Conservation (phyloP, 768 basidiomycete species). For the Kwoniella dejecticola region DNA sequence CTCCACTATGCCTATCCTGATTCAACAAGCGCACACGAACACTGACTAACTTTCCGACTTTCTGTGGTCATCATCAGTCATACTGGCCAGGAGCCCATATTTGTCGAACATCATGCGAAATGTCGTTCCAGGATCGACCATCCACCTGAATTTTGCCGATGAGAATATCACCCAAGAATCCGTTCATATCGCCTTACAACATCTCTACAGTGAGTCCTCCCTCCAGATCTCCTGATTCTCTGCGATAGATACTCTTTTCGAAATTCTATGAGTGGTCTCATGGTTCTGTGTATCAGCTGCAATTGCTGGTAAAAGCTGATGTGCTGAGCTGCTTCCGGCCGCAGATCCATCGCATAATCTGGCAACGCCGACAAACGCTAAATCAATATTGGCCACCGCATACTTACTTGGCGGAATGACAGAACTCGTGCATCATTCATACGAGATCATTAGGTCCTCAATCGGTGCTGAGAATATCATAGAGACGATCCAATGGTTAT, state of each 20-base stretch:
- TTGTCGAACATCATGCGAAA: slow-evolving; percentile 86
- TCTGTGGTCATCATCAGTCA: slow-evolving; percentile 60
- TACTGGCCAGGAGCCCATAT: slow-evolving; percentile 82
- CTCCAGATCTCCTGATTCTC: background rate
- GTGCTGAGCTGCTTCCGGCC: too few species aligned
- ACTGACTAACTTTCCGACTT: background rate
- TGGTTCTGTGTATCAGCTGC: too few species aligned
- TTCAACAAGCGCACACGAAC: too few species aligned
- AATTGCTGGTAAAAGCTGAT: too few species aligned
- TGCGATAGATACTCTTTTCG: background rate
- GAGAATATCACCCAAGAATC: slow-evolving; percentile 69
- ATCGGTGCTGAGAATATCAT: slow-evolving; percentile 74
- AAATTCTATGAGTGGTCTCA: background rate
- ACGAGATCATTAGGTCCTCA: slow-evolving; percentile 73
- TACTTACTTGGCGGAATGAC: slow-evolving; percentile 85
- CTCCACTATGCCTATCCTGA: too few species aligned
- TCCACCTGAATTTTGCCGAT: slow-evolving; percentile 76
- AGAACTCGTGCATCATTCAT: slow-evolving; percentile 76
- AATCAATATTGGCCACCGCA: slow-evolving; percentile 80
- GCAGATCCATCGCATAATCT: slow-evolving; percentile 77
- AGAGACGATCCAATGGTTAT: slow-evolving; percentile 76
- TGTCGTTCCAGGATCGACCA: slow-evolving; percentile 63
- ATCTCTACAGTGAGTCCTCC: slow-evolving; percentile 62
- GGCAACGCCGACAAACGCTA: slow-evolving; percentile 77
- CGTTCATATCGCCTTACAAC: slow-evolving; percentile 60